Base-by-base conservation (phyloP, 345 rosid species). In the Pistacia atlantica region DNA sequence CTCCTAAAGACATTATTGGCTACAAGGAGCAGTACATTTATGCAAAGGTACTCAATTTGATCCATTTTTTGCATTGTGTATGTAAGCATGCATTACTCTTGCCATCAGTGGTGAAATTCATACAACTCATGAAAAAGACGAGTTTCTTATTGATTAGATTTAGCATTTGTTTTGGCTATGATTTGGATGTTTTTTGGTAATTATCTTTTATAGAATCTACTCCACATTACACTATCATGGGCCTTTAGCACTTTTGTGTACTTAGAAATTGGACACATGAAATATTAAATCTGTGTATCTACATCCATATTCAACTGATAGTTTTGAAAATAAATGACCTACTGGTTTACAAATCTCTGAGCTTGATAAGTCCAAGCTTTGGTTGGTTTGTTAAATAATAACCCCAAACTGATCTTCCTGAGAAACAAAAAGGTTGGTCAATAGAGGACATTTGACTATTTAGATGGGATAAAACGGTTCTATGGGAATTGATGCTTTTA, bases 11-110 rank as follows among this genome's bases (percentile, higher is more conserved):
- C 71, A 72, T 79, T 18, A 71, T 87, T 70, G 70, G 58, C 79
- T 46, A 66, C 5, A 94, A 90, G 85, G 98, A 94, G 85, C 92
- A 86, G 78, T 94, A 85, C 82, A 90, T 92, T 79, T 86, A 89
- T 1, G 85, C 83, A n/a, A 94, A 94, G 96, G 98, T 94, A 90
- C 54, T 42, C 4, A 31, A 9, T 18, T 31, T 52, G 45, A 12
- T 67, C 66, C 33, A 62, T 56, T 70, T 66, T 55, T 11, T 45
- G 31, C 31, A 4, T 55, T 74, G 5, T 74, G 46, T 49, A 5
- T 38, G 7, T 8, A 45, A 37, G 59, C 76, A 35, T 22, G n/a
- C 25, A 62, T 54, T 13, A 61, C n/a, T 11, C 12, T 62, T 73
- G 48, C 8, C 33, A n/a, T 49, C 3, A 35, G 1, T 35, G 46